Evolutionary conservation across 352 stramenopile genomes (phyloP).

Genomic region (Phytophthora constricta): DNA sequence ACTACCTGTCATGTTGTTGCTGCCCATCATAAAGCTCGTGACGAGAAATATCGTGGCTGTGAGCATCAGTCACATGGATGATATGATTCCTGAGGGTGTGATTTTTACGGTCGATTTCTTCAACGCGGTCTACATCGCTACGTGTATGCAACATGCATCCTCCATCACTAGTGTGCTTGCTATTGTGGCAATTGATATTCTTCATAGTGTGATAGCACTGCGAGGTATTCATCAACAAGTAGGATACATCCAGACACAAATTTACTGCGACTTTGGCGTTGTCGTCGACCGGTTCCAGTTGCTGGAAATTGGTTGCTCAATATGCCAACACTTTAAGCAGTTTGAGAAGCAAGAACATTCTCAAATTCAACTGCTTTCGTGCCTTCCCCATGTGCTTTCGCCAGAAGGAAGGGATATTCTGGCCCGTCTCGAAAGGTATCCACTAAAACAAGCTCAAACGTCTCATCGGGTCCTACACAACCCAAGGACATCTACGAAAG

Average conservation of each 20-base stretch:
- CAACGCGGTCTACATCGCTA: constrained; percentile 45
- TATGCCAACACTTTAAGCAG: constrained; percentile 16
- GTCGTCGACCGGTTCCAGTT: background rate
- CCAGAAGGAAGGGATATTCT: constrained; percentile 11
- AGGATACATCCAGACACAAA: constrained; percentile 6
- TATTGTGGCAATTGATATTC: constrained; percentile 6
- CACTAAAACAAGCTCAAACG: constrained; percentile 11
- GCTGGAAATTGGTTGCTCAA: constrained; percentile 11
- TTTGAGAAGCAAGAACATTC: constrained; percentile 18
- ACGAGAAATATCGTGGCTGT: constrained; percentile 31
- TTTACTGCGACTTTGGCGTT: constrained; percentile 6
- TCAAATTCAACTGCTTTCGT: constrained; percentile 25
- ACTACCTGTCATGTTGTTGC: constrained; percentile 10
- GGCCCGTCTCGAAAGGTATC: constrained; percentile 17
- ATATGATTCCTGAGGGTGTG: constrained; percentile 42
- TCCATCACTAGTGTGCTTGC: background rate
- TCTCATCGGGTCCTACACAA: constrained; percentile 1
- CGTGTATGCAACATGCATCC: constrained; percentile 18
- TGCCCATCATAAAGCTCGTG: constrained; percentile 20
- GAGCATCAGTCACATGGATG: constrained; percentile 29
- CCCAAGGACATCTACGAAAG: background rate
- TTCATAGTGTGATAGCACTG: constrained; percentile 5
- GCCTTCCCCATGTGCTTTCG: constrained; percentile 17
- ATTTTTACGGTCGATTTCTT: constrained; percentile 60
- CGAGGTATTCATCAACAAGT: constrained; percentile 4